Evolutionary conservation across 768 basidiomycete species (phyloP).

Genomic region (Fomitopsis pulvina): DNA sequence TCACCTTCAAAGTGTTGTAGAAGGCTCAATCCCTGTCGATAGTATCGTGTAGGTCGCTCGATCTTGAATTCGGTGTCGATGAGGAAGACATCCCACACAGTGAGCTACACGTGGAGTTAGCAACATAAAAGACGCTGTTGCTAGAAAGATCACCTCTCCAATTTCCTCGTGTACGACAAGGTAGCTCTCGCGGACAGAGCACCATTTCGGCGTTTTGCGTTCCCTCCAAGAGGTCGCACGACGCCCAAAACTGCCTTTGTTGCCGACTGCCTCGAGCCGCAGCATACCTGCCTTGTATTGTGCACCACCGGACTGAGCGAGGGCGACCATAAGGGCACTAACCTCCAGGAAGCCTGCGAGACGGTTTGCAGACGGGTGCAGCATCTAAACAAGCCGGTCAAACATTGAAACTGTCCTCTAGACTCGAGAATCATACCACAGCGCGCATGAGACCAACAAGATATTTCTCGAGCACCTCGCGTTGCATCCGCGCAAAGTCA

Average conservation of each 20-base stretch:
- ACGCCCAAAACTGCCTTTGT: conserved; percentile 35
- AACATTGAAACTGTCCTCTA: background rate
- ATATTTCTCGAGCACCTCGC: conserved; percentile 82
- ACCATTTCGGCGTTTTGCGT: conserved; percentile 76
- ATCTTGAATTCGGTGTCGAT: conserved; percentile 86
- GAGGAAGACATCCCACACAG: conserved; percentile 91
- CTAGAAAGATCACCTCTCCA: conserved; percentile 51
- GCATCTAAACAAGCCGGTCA: conserved; percentile 60
- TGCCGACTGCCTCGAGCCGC: conserved; percentile 46
- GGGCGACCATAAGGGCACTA: conserved; percentile 75
- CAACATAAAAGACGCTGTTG: background rate
- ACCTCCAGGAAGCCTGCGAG: conserved; percentile 89
- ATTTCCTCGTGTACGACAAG: conserved; percentile 82
- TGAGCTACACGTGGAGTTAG: conserved; percentile 37
- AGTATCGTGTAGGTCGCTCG: conserved; percentile 83
- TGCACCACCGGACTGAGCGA: conserved; percentile 74
- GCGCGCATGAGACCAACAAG: conserved; percentile 82
- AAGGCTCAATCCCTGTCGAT: conserved; percentile 77
- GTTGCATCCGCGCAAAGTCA: conserved; percentile 77
- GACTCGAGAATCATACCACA: conserved; percentile 48
- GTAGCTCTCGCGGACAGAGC: conserved; percentile 87
- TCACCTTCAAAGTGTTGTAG: conserved; percentile 33
- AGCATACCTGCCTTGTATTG: conserved; percentile 92
- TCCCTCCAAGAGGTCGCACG: conserved; percentile 58
- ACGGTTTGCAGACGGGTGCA: conserved; percentile 88